Evolutionary conservation across 495 filamentous ascomycete genomes (phyloP).

Genomic region (Talaromyces nanjingensis): DNA sequence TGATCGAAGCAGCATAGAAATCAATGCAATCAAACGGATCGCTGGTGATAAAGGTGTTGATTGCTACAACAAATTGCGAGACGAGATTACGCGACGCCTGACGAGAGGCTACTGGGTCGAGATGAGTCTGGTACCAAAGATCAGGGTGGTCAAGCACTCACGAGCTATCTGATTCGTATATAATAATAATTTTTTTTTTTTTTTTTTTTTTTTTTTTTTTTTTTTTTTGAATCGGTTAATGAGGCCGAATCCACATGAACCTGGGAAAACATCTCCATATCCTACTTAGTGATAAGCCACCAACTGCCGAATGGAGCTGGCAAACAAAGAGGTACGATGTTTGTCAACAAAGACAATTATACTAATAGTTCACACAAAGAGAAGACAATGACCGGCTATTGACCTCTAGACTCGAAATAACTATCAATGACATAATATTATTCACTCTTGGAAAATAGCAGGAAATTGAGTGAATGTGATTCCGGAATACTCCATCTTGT

Average conservation of each 20-base stretch:
- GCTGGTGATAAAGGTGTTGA: conserved; percentile 16
- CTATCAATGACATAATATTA: background rate
- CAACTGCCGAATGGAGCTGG: background rate
- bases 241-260: background rate
- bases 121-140: conserved; percentile 31
- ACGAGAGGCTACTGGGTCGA: conserved; percentile 39
- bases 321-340: background rate
- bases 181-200: too few relatives aligned
- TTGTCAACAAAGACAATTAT: background rate
- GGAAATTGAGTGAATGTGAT: background rate
- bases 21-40: conserved; percentile 19
- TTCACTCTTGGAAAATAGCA: background rate
- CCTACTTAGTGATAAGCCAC: background rate
- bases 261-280: background rate
- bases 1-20: conserved; percentile 22
- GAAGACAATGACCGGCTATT: background rate
- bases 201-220: too few relatives aligned
- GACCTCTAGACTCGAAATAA: background rate
- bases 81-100: conserved; percentile 17
- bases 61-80: conserved; percentile 18
- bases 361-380: background rate
- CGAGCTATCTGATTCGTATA: conserved; percentile 13
- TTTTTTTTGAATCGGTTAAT: background rate
- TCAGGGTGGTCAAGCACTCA: conserved; percentile 24
- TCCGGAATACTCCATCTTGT: background rate